Evolutionary conservation across 257 asterid genomes (phyloP), one percentile per base, ranked within the genome.

Genomic region (Salvia splendens): DNA sequence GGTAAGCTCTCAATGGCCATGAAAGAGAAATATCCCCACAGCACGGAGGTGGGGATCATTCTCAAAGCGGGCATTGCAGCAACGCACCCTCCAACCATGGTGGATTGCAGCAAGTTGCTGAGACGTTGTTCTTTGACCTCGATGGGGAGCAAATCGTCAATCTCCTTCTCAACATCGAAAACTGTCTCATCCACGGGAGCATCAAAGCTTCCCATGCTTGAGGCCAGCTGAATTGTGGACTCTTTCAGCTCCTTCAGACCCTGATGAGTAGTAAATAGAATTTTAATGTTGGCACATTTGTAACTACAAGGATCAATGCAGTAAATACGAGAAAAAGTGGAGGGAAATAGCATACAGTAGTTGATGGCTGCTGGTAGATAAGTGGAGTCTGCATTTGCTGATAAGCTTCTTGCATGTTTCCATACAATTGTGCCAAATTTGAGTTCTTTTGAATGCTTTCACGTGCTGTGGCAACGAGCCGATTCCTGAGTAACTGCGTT

Each of bases 1-100:
- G 97, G 95, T 57, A 88, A 76, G 69, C 97, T 91, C 56, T 91
- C 97, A 28, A 91, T 88, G 65, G 97, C 97, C 97, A 91, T 91
- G 74, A 83, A 91, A 36, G 97, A 95, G 45, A 91, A 91, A 73
- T 91, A 91, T 3, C 97, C 97, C 97, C 97, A 91, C 2, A 91
- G 90, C 7, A 91, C 95, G 2, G 97, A 91, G 54, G 96, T 91
- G 9, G 97, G 97, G 28, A 91, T 91, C 96, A 83, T 91, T 77
- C 95, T 80, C 74, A 91, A 80, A 0, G 85, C 84, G 0, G 97
- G 97, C 96, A 91, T 78, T 6, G 97, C 93, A 58, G 88, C 96
- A 45, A 91, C 92, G 53, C 96, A 88, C 32, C 85, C 93, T 63
- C 88, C 96, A 12, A 91, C 97, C 95, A 88, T 76, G 12, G 77